Evolutionary conservation across 2,329 filamentous ascomycete genomes (phyloP), one percentile per base, ranked within the genome.

Genomic region (Colletotrichum sp.): DNA sequence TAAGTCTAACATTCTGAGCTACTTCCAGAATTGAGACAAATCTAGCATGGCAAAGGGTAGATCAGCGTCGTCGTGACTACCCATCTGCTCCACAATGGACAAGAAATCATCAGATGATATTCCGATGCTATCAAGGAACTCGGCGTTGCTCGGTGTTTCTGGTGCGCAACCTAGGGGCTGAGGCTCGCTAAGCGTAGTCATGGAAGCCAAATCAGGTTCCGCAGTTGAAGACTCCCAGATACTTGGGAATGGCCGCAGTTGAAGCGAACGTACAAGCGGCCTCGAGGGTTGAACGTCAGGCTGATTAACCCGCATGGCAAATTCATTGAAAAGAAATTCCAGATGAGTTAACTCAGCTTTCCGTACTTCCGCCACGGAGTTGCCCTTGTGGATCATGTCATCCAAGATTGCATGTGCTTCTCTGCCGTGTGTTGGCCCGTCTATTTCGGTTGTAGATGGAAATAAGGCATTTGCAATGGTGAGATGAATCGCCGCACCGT

Each of bases 81-180:
- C 78, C 32, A 86, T 84, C 69, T 85, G 84, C 66, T 86, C 79
- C 15, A 85, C 82, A 10, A 86, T 84, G 0, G 80, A 80, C 12
- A 86, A 72, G 44, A 86, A 86, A n/a, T 85, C 84, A 39, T 83
- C 81, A 0, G 83, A 85, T 0, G 84, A 86, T 21, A 85, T 85
- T 0, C 85, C 85, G 72, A 86, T 82, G 44, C 80, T 82, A 12
- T 84, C 82, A 10, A 86, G 78, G 34, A 85, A 82, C 26, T 83
- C 82, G 30, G 81, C 78, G 69, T 81, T 81, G n/a, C 62, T 80
- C 6, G 76, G 77, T 24, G 72, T 55, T 15, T 73, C 77, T 13
- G 75, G 77, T 9, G 28, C 21, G 5, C 63, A 52, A 6, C 39
- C 28, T 5, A 70, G 55, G 6, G 36, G 49, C 36, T 69, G 70